Evolutionary conservation across 2,329 filamentous ascomycete genomes (phyloP), one percentile per base, ranked within the genome.

Genomic region (Neoascochyta sp.): DNA sequence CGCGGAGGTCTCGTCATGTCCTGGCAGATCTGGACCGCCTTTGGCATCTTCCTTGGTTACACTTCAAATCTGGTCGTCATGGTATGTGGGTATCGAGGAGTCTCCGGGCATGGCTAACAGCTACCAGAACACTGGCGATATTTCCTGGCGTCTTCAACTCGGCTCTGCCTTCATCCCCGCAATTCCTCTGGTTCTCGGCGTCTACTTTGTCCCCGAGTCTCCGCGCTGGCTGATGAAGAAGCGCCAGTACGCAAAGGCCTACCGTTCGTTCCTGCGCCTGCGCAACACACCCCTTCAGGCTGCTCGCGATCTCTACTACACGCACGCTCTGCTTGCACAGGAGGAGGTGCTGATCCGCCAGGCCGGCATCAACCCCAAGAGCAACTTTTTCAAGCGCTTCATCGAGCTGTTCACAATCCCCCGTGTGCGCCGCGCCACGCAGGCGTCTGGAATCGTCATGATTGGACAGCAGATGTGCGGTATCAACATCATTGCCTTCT

Each of bases 361-460:
- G 21, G 45, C 52, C n/a, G 50, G 51, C 11, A 31, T 65, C 14
- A 52, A 54, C 24, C 45, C 51, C 7, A 57, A 58, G 29, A 54
- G 48, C 40, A 66, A 62, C 36, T 54, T 66, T 32, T 60, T 67
- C 41, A 64, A 52, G 1, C 57, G 64, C 21, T 65, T 67, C 39
- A 20, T 72, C 20, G 75, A 86, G 52, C 56, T 76, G 0, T 83
- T 86, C 50, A 83, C 78, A 8, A 73, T 86, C 34, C 80, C 82
- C 2, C 75, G 83, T 25, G 69, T 84, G 8, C 75, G 81, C 9
- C 74, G 81, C 22, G 87, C 87, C 3, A 89, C 80, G 3, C 70
- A 84, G 16, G 86, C 86, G 5, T 83, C 85, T 1, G 84, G 80
- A 43, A 78, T 79, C 1, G 84, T 90, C 45, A 93, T 93, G 86